Conservation (phyloP, 768 basidiomycete genomes). For the Podaxis sp. region DNA sequence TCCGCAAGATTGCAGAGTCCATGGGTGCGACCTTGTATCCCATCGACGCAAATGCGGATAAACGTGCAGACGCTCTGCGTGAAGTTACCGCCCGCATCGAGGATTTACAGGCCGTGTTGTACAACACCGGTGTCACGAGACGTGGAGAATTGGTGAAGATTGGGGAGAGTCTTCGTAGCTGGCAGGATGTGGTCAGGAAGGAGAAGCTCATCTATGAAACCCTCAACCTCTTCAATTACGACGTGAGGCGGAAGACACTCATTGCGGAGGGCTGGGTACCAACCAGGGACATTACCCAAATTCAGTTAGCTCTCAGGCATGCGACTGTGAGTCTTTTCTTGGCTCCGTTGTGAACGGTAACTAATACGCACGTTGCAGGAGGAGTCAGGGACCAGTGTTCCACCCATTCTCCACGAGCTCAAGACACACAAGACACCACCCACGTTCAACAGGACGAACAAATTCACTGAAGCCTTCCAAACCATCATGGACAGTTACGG, state of each 20-base stretch:
- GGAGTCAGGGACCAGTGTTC: slow-evolving; percentile 88
- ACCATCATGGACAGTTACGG: slow-evolving; percentile 98
- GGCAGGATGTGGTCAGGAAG: slow-evolving; percentile 93
- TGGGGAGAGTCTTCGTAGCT: slow-evolving; percentile 81
- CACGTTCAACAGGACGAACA: slow-evolving; percentile 92
- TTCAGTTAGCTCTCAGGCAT: slow-evolving; percentile 84
- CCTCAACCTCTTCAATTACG: slow-evolving; percentile 93
- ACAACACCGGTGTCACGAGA: slow-evolving; percentile 84
- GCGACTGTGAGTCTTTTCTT: slow-evolving; percentile 65
- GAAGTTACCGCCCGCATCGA: slow-evolving; percentile 89
- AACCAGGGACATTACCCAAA: slow-evolving; percentile 82
- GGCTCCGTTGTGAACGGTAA: not conserved
- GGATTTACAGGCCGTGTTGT: slow-evolving; percentile 85
- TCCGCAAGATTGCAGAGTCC: slow-evolving; percentile 97
- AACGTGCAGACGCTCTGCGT: slow-evolving; percentile 84
- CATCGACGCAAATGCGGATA: slow-evolving; percentile 92
- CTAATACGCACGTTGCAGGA: slow-evolving; percentile 49
- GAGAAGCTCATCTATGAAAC: slow-evolving; percentile 97
- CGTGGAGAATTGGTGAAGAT: slow-evolving; percentile 81
- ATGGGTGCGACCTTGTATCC: slow-evolving; percentile 98
- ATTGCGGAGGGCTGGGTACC: slow-evolving; percentile 99
- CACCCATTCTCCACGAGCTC: slow-evolving; percentile 90
- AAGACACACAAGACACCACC: slow-evolving; percentile 90
- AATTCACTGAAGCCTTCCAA: slow-evolving; percentile 96
- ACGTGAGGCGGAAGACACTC: slow-evolving; percentile 89